phyloP scores from a whole-genome alignment of 257 asterid genomes.

The Lycium barbarum region DNA sequence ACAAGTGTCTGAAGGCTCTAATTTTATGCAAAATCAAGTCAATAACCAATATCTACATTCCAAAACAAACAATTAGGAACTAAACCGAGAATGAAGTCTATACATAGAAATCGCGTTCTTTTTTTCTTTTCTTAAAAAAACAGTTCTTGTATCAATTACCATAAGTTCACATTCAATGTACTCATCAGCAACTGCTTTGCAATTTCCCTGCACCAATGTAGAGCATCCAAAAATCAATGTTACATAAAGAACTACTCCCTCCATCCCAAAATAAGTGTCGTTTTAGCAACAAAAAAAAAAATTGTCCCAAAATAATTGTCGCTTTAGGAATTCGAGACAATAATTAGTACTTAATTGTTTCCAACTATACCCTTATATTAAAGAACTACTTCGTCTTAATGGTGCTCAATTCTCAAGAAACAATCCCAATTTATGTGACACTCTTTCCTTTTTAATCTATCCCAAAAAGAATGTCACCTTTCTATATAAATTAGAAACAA shows the following conservation, averaged over 20 bases:
- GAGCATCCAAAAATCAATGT: constrained; percentile 7
- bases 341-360: too few species aligned
- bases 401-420: too few species aligned
- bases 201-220: constrained; percentile 54
- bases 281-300: too few species aligned
- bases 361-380: too few species aligned
- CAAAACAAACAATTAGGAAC: constrained; percentile 6
- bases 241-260: neutral
- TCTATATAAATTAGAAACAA: too few species aligned
- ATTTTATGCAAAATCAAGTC: constrained; percentile 94
- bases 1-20: constrained; percentile 80
- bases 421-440: too few species aligned
- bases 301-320: too few species aligned
- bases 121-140: neutral
- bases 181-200: constrained; percentile 82
- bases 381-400: too few species aligned
- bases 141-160: constrained; percentile 46
- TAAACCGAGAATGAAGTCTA: neutral
- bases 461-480: too few species aligned
- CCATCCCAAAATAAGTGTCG: too few species aligned
- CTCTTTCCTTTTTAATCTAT: too few species aligned
- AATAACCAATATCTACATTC: constrained; percentile 67
- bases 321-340: too few species aligned
- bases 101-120: neutral
- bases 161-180: constrained; percentile 93